These are phyloP conservation scores for Mycena haematopus DNA, from an alignment of 768 basidiomycete genomes.

Conservation along the genomic window DNA sequence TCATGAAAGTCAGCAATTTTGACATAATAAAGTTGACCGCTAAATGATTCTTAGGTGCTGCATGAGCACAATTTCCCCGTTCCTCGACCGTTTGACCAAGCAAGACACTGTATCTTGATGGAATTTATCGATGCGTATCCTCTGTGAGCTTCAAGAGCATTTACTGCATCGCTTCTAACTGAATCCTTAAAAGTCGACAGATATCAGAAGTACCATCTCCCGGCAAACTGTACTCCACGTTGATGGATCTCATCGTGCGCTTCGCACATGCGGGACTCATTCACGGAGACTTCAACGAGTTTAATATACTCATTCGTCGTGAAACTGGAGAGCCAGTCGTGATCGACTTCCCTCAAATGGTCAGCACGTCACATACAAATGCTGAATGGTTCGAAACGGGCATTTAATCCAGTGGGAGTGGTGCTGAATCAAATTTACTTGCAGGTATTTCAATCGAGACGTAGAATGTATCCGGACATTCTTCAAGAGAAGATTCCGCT, in stretches of 20 bases:
- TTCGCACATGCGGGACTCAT: constrained; percentile 95
- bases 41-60: constrained; percentile 67
- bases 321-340: constrained; percentile 79
- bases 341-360: constrained; percentile 99
- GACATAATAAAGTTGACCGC: neutral
- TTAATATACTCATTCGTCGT: constrained; percentile 93
- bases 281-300: constrained; percentile 99
- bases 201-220: constrained; percentile 84
- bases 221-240: constrained; percentile 84
- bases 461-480: constrained; percentile 95
- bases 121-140: constrained; percentile 95
- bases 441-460: constrained; percentile 98
- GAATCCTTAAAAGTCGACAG: constrained; percentile 68
- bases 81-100: constrained; percentile 92
- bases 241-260: constrained; percentile 97
- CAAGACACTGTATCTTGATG: constrained; percentile 95
- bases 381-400: constrained; percentile 82
- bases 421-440: constrained; percentile 20
- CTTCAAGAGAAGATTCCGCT: constrained; percentile 89
- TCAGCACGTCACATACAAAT: constrained; percentile 94
- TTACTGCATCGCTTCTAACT: constrained; percentile 12
- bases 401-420: constrained; percentile 15
- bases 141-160: constrained; percentile 60
- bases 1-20: constrained; percentile 83
- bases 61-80: constrained; percentile 94